Evolutionary conservation across 768 basidiomycete genomes (phyloP).

Genomic region (Boletus barrowsii): DNA sequence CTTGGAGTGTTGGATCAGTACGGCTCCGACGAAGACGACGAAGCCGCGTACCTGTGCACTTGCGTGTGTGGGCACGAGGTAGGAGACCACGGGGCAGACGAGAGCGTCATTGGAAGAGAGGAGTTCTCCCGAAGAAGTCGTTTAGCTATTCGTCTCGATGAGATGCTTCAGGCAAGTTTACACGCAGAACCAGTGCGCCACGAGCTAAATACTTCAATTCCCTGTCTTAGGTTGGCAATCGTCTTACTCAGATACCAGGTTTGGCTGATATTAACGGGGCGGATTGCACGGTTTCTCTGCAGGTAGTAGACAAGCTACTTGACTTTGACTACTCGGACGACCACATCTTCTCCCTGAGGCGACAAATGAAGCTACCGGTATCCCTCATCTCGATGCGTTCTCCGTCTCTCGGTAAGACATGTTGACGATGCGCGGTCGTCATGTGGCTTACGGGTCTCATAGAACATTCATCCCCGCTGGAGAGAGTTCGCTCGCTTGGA

Average conservation of each 20-base stretch:
- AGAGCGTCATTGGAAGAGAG: constrained; percentile 48
- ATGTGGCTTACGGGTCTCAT: constrained; percentile 11
- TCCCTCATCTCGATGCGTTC: constrained; percentile 49
- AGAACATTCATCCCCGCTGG: constrained; percentile 24
- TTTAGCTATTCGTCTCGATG: constrained; percentile 78
- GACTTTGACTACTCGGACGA: constrained; percentile 77
- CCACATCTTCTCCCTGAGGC: constrained; percentile 63
- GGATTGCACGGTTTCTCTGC: constrained; percentile 9
- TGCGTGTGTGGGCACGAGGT: constrained; percentile 73
- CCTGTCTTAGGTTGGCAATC: constrained; percentile 22
- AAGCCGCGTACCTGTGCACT: constrained; percentile 49
- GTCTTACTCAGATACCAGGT: constrained; percentile 8
- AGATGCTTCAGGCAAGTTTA: constrained; percentile 64
- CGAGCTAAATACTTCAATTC: constrained; percentile 13
- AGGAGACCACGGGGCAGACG: constrained; percentile 64
- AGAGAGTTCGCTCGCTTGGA: constrained; percentile 17
- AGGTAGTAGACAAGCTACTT: constrained; percentile 76
- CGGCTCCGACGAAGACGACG: constrained; percentile 68
- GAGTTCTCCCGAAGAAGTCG: constrained; percentile 72
- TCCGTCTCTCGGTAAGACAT: constrained; percentile 50
- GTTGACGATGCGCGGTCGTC: neutral
- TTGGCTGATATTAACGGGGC: constrained; percentile 14
- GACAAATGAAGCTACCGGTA: constrained; percentile 61
- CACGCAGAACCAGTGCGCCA: neutral
- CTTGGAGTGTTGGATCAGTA: constrained; percentile 59